These are phyloP conservation scores for Fusarium sp. DNA, from an alignment of 2,329 filamentous ascomycete genomes.

Conservation along the genomic window DNA sequence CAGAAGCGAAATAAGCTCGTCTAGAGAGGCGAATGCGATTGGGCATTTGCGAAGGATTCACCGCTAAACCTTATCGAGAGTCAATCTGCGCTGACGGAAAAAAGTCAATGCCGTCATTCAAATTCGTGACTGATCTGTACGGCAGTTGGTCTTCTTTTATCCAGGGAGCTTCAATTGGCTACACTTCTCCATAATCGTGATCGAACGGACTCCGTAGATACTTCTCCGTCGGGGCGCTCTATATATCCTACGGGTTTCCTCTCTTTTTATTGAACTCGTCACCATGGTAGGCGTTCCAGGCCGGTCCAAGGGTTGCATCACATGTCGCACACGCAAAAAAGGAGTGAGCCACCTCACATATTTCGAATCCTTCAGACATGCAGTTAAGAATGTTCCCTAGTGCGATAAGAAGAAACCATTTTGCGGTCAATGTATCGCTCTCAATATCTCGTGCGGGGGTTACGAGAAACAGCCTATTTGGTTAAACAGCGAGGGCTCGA, in stretches of 20 bases:
- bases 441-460: constrained; percentile 10
- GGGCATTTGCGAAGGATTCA: not conserved
- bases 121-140: not conserved
- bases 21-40: not conserved
- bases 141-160: not conserved
- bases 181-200: not conserved
- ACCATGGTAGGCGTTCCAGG: constrained; percentile 25
- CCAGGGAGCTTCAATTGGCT: not conserved
- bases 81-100: constrained; percentile 21
- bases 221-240: not conserved
- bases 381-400: not conserved
- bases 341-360: constrained; percentile 5
- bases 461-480: constrained; percentile 13
- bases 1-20: not conserved
- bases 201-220: not conserved
- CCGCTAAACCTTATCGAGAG: constrained; percentile 21
- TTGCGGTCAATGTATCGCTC: constrained; percentile 12
- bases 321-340: constrained; percentile 18
- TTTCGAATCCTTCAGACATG: not conserved
- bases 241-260: not conserved
- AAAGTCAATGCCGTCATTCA: constrained; percentile 32
- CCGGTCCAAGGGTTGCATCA: constrained; percentile 22
- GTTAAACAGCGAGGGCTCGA: constrained; percentile 13
- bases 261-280: not conserved
- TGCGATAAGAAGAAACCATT: constrained; percentile 10